A percentile compares a stretch with the other conserved stretches of the same genome.
These are phyloP conservation scores for Citrullus colocynthis DNA, from an alignment of 306 rosid genomes.

Conservation along the genomic window DNA sequence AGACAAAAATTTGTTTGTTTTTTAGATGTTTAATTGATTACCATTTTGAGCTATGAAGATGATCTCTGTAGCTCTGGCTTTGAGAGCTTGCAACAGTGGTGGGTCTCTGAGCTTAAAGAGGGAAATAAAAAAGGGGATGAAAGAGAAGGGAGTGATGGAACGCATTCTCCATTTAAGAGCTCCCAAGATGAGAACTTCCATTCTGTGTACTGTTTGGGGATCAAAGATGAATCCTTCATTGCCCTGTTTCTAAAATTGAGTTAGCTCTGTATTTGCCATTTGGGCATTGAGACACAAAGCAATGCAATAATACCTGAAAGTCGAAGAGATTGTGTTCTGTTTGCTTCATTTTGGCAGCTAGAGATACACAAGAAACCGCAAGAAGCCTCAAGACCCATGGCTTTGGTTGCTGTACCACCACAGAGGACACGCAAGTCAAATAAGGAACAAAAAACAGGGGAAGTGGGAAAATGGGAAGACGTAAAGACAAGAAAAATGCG, in stretches of 20 bases:
- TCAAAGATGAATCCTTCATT: slow-evolving; percentile 65
- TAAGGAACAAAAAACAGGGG: neutral
- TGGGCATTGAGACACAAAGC: too few species aligned
- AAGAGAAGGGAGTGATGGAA: slow-evolving; percentile 86
- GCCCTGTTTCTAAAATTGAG: slow-evolving; percentile 19
- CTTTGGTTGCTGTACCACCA: slow-evolving; percentile 42
- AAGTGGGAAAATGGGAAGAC: neutral
- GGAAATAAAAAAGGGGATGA: slow-evolving; percentile 45
- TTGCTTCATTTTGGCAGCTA: slow-evolving; percentile 78
- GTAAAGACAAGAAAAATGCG: too few species aligned
- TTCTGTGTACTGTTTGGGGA: slow-evolving; percentile 61
- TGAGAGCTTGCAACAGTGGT: slow-evolving; percentile 41
- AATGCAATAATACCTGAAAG: slow-evolving; percentile 41
- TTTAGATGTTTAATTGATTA: slow-evolving; percentile 4
- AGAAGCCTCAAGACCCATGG: slow-evolving; percentile 75
- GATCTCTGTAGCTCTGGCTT: slow-evolving; percentile 59
- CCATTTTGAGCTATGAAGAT: slow-evolving; percentile 73
- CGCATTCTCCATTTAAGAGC: slow-evolving; percentile 89
- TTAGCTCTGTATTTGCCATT: neutral
- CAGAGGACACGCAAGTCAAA: neutral
- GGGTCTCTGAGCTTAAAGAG: slow-evolving; percentile 43
- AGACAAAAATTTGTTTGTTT: neutral
- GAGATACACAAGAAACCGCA: slow-evolving; percentile 64
- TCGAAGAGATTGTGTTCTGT: slow-evolving; percentile 35
- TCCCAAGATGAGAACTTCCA: slow-evolving; percentile 70